Percentiles rank a stretch among this genome's conserved stretches.
Conservation (phyloP, 2,329 filamentous ascomycete species). For the Purpureocillium lavendulum region DNA sequence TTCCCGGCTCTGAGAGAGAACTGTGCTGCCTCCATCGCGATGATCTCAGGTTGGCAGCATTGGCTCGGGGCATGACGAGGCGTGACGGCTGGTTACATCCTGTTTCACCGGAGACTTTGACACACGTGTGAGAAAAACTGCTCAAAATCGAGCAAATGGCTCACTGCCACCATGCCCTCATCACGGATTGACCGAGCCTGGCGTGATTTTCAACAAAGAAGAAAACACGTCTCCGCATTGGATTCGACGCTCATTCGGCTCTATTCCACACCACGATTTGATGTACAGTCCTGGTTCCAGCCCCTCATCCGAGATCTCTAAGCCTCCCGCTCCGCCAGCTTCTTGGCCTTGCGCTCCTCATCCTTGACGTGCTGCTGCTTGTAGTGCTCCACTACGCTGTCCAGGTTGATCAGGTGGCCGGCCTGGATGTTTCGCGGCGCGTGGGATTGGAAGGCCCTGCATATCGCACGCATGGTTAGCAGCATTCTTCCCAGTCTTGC, state of each 20-base stretch:
- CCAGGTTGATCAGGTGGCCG: slow-evolving; percentile 44
- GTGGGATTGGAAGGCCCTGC: slow-evolving; percentile 41
- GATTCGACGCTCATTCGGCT: neutral
- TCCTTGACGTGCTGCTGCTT: slow-evolving; percentile 43
- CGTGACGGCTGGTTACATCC: no score
- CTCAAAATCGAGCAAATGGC: no score
- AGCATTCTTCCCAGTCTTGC: neutral
- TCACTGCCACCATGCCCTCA: no score
- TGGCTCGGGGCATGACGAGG: no score
- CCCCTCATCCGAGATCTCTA: slow-evolving; percentile 17
- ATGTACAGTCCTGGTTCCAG: slow-evolving; percentile 3
- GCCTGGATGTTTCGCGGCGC: slow-evolving; percentile 45
- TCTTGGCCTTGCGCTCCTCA: slow-evolving; percentile 46
- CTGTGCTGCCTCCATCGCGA: no score
- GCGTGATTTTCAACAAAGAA: neutral
- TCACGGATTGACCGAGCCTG: neutral
- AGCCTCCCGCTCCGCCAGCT: slow-evolving; percentile 33
- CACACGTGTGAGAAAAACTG: no score
- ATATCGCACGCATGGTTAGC: neutral
- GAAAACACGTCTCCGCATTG: neutral
- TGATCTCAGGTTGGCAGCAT: no score
- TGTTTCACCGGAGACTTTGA: no score
- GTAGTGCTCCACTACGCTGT: slow-evolving; percentile 50
- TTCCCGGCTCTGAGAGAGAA: no score
- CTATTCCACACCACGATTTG: slow-evolving; percentile 8